Base-by-base conservation (phyloP, 2,329 filamentous ascomycete genomes). In the Sarocladium brachiariae region DNA sequence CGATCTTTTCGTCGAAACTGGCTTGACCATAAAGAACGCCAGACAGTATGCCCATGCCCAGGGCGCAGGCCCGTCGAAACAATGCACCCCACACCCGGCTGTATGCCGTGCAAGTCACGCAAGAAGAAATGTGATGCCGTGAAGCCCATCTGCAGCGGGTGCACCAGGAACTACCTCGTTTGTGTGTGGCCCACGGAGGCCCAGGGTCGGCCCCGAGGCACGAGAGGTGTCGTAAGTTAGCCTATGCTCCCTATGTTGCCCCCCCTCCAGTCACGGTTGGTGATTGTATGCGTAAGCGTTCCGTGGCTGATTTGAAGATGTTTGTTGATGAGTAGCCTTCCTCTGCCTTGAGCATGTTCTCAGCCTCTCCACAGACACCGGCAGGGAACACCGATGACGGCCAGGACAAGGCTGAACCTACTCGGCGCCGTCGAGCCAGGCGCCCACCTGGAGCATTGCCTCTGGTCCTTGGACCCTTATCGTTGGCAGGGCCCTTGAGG, bases 71-170 rank as follows among this genome's bases (percentile, higher is more conserved):
- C 23, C 39, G 21, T 25, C 39, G 39, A 43, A 7, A 27, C 21
- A n/a, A 43, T 43, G 39, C 39, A 43, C 39, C 39, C 39, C 39
- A 43, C 39, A 43, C 39, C 69, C n/a, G 71, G 71, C 51, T 75
- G 72, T 62, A 63, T 75, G 60, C 74, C 71, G 24, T 76, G 72
- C 62, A 70, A 73, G 54, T 71, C 74, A 35, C 68, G 74, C 53
- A 79, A 78, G 62, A 77, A 77, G 55, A 71, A 75, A 55, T 80
- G 76, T 59, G 74, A 78, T 56, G 75, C 78, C 61, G 69, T 71
- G 54, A 69, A 73, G 52, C 76, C 76, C 6, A 61, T 72, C 16
- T 80, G 77, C 59, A 71, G 66, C 49, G 76, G 78, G 57, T 80
- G 76, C 62, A 72, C 72, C 58, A 69, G 75, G 35, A 67, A 78